These are phyloP conservation scores for Rosa hybrid DNA, from an alignment of 331 rosid genomes.

Conservation along the genomic window DNA sequence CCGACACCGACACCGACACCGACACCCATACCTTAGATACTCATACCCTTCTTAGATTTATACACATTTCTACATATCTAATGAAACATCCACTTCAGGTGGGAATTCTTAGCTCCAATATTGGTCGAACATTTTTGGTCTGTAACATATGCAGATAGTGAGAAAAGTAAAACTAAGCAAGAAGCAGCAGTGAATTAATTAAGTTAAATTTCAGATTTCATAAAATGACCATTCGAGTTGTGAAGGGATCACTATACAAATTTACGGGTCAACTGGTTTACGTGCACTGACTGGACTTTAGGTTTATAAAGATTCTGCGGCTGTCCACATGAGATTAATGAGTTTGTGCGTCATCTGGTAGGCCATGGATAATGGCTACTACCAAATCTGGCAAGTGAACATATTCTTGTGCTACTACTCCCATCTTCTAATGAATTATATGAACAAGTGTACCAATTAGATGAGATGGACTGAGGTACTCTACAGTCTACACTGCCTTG, in stretches of 20 bases:
- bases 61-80: no score
- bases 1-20: no score
- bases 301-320: neutral
- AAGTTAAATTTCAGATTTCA: neutral
- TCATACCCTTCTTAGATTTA: no score
- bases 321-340: neutral
- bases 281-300: neutral
- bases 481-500: neutral
- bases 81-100: no score
- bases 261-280: neutral
- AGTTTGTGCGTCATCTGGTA: neutral
- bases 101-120: no score
- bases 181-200: neutral
- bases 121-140: no score
- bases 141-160: no score
- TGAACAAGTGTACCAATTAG: neutral
- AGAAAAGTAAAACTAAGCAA: no score
- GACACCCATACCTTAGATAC: no score
- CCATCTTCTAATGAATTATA: neutral
- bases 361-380: neutral
- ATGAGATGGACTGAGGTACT: neutral
- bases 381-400: neutral
- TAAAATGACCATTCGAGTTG: constrained; percentile 1
- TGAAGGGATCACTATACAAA: neutral
- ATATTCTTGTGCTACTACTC: neutral